phyloP scores from a whole-genome alignment of 179 eudicot species.

The Heliamphora pulchella region DNA sequence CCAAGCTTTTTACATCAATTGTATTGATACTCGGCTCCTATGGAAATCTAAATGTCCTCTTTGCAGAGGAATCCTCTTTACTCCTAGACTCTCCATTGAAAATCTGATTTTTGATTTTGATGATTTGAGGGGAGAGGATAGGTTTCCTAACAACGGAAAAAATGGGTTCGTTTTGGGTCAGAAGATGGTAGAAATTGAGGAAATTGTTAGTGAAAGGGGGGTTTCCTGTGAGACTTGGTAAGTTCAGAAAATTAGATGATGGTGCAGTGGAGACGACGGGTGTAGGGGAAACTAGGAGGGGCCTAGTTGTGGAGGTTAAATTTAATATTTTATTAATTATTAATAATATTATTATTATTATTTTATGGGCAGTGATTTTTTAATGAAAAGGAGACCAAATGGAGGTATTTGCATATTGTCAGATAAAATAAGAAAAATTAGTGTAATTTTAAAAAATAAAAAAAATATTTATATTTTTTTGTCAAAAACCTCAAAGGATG shows the following conservation, averaged over 20 bases:
- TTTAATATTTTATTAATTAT: too few species aligned
- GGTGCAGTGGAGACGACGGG: constrained; percentile 16
- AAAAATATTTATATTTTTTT: too few species aligned
- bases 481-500: too few species aligned
- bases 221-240: constrained; percentile 38
- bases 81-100: constrained; percentile 28
- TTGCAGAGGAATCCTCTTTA: constrained; percentile 40
- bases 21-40: constrained; percentile 48
- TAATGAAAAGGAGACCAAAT: too few species aligned
- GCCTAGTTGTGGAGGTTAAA: too few species aligned
- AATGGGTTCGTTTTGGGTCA: constrained; percentile 19
- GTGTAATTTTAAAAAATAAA: too few species aligned
- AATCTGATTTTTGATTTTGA: constrained; percentile 42
- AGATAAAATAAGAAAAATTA: too few species aligned
- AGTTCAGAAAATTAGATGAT: constrained; percentile 31
- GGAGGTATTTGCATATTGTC: too few species aligned
- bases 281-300: constrained; percentile 38
- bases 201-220: constrained; percentile 26
- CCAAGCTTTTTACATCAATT: constrained; percentile 46
- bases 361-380: too few species aligned
- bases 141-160: constrained; percentile 15
- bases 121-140: constrained; percentile 32
- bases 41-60: constrained; percentile 44
- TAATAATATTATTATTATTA: too few species aligned
- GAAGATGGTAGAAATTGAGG: constrained; percentile 22